Percentiles rank a stretch among this genome's conserved stretches.
phyloP scores from a whole-genome alignment of 345 rosid genomes.

The Hirschfeldia incana region DNA sequence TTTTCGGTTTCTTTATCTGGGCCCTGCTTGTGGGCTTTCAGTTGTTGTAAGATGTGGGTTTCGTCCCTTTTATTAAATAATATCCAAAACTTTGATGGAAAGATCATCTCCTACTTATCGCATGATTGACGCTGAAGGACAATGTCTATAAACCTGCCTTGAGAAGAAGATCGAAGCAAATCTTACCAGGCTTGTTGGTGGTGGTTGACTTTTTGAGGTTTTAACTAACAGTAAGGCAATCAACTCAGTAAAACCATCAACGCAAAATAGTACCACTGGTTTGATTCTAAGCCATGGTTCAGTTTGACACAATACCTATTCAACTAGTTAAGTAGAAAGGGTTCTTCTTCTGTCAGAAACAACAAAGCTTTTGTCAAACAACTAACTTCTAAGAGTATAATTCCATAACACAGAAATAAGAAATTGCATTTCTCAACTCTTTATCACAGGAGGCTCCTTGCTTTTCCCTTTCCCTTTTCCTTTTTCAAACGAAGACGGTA shows the following conservation, averaged over 20 bases:
- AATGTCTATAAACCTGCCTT: background rate
- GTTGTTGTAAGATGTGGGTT: too few species aligned
- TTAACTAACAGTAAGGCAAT: background rate
- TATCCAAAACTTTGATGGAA: too few species aligned
- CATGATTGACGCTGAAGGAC: background rate
- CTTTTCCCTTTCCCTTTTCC: background rate
- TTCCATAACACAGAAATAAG: background rate
- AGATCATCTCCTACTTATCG: background rate
- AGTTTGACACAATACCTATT: background rate
- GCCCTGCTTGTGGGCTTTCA: too few species aligned
- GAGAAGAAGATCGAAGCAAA: background rate
- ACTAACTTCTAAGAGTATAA: background rate
- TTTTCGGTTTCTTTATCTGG: too few species aligned
- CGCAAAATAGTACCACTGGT: background rate
- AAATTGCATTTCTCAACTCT: background rate
- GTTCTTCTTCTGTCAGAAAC: constrained; percentile 1
- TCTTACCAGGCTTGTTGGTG: background rate
- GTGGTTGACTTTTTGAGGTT: background rate
- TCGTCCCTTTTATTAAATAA: too few species aligned
- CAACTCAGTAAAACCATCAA: background rate
- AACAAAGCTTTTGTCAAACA: background rate
- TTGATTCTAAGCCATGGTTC: background rate
- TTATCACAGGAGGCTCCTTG: background rate
- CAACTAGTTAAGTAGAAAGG: background rate
- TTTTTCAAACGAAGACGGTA: background rate